Evolutionary conservation across 805 yeast species (phyloP), one percentile per base, ranked within the genome.

Genomic region (Spathaspora sp.): DNA sequence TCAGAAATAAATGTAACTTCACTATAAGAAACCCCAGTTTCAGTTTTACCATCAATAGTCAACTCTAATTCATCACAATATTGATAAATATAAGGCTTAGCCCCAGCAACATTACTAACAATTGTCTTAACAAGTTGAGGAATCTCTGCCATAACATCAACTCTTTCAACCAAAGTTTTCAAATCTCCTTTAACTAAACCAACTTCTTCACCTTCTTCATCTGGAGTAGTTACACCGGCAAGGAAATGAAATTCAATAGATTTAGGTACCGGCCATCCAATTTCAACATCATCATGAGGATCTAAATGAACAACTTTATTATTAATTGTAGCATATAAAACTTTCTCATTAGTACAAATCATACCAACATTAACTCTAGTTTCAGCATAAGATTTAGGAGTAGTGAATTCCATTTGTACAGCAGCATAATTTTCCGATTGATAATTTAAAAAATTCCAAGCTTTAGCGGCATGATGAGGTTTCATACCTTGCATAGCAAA

Each of bases 401-500:
- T 94, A 44, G 92, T 87, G 75, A 89, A 94, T 70, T 94, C 97
- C 97, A 94, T 94, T 57, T 88, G 80, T 16, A 91, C 84, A 10
- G 89, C 96, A 35, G 93, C 77, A 59, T 79, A 76, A 40, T 83
- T 73, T 48, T 83, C 79, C 17, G 94, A 86, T 66, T 89, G 97
- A 79, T 88, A 93, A 70, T 89, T 87, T 55, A 89, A 71, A 67
- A 94, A 94, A 72, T 93, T 94, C 99, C 99, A 94, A 19, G 90
- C 73, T 55, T 96, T 89, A 51, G 99, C 99, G 35, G 97, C 97
- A 71, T 94, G 99, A 70, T 94, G 97, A 8, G 99, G 99, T 70
- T 94, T 94, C 98, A 94, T 92, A 55, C 98, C 98, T 75, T 94
- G 99, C 59, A 90, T 74, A 6, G 99, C 99, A 93, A 89, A 86